Base-by-base conservation (phyloP, 495 filamentous ascomycete species). In the Aspergillus hancockii region DNA sequence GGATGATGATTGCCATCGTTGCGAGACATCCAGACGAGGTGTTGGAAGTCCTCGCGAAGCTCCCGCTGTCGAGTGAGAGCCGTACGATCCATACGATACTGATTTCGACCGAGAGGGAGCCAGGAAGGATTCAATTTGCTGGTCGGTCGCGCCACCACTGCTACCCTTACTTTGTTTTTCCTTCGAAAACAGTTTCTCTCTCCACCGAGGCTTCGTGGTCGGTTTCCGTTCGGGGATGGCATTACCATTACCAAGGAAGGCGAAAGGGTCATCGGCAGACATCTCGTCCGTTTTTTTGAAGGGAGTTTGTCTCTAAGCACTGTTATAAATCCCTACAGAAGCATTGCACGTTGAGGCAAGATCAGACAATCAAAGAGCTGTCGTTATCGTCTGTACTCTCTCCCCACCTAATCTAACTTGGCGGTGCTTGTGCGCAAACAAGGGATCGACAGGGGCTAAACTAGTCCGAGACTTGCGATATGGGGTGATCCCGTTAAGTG, bases 51-150 rank as follows among this genome's bases (percentile, higher is more conserved):
- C 67, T 59, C 67, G 59, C 18, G 57, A 47, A 21, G 31, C 64
- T 14, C 65, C 60, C 22, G 64, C 51, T 5, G 62, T 51, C 23
- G 53, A 23, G 38, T 55, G 59, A 57, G 41, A 52, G 4, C 56
- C 55, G 32, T 58, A 59, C 14, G 62, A 61, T 36, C 56, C 55
- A 34, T 58, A 59, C 16, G 62, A 61, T 31, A 62, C 50, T 8
- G 67, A 66, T 18, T 63, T 67, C 0, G 68, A 57, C 28, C 71
- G 74, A 31, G 67, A 63, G 31, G 69, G 64, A 30, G 66, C 72
- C 10, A 83, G 60, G 53, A 83, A 83, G 36, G 75, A 77, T 58
- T 77, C 75, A 47, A 83, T 69, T 57, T 81, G 76, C 22, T 75
- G 66, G 55, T 79, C 74, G 16, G 66, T 66, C n/a, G 63, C 63